phyloP scores from a whole-genome alignment of 2,329 filamentous ascomycete species.

The Trichoderma sp. region DNA sequence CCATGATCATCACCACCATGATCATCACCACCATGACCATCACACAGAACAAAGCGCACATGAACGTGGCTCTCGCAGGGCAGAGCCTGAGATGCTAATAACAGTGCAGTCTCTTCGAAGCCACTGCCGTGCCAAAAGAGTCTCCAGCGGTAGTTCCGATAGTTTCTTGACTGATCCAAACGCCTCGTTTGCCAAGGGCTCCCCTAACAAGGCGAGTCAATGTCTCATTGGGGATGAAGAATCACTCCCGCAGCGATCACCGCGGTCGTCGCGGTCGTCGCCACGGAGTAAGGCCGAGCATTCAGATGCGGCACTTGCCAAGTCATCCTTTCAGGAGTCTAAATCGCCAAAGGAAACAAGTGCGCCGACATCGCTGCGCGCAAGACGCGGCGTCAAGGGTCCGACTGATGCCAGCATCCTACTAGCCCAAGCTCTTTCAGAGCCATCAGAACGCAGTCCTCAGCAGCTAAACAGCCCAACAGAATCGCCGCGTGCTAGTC shows the following conservation, averaged over 20 bases:
- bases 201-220: slow-evolving; percentile 24
- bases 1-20: slow-evolving; percentile 18
- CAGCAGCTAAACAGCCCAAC: slow-evolving; percentile 2
- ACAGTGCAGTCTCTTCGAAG: slow-evolving; percentile 37
- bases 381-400: slow-evolving; percentile 33
- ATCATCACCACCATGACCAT: not conserved
- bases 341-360: slow-evolving; percentile 27
- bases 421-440: slow-evolving; percentile 10
- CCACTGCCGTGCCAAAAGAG: slow-evolving; percentile 31
- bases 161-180: slow-evolving; percentile 35
- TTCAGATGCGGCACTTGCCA: slow-evolving; percentile 33
- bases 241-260: slow-evolving; percentile 21
- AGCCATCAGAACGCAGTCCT: slow-evolving; percentile 14
- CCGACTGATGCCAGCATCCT: slow-evolving; percentile 25
- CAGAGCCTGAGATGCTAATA: slow-evolving; percentile 32
- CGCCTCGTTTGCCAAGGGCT: slow-evolving; percentile 33
- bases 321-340: slow-evolving; percentile 17
- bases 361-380: slow-evolving; percentile 31
- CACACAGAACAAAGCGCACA: not conserved
- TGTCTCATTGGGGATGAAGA: slow-evolving; percentile 26
- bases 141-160: slow-evolving; percentile 31
- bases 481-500: slow-evolving; percentile 11
- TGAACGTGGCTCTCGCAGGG: slow-evolving; percentile 15
- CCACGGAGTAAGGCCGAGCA: slow-evolving; percentile 33
- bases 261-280: slow-evolving; percentile 34